Percentiles rank a stretch among this genome's conserved stretches.
Evolutionary conservation across 306 rosid species (phyloP).

Genomic region (Quercus cerris): DNA sequence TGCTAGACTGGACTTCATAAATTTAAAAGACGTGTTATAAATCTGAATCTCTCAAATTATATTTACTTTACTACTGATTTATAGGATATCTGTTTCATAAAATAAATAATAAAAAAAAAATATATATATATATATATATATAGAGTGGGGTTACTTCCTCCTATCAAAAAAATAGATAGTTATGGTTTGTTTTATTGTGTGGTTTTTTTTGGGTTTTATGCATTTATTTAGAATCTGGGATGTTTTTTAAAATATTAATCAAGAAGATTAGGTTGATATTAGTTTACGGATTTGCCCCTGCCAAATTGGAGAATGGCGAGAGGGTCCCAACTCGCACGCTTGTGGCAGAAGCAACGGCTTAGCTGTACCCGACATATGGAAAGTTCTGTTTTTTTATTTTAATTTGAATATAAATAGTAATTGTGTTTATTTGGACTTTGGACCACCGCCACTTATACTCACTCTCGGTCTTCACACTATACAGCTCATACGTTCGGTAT

Average conservation of each 20-base stretch:
- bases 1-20: fast-evolving
- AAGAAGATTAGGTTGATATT: neutral
- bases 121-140: no score
- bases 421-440: constrained; percentile 25
- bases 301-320: constrained; percentile 9
- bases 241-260: neutral
- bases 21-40: no score
- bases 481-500: constrained; percentile 56
- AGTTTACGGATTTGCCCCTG: constrained; percentile 37
- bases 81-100: no score
- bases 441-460: constrained; percentile 52
- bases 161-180: no score
- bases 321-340: constrained; percentile 10
- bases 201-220: neutral
- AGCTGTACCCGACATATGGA: constrained; percentile 55
- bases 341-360: constrained; percentile 62
- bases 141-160: no score
- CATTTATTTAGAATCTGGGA: neutral
- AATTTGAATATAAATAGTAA: neutral
- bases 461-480: neutral
- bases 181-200: no score
- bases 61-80: no score
- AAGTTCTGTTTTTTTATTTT: constrained; percentile 4
- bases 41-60: no score
- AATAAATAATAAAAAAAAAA: no score